Percentiles rank a stretch among this genome's conserved stretches.
Conservation (phyloP, 2,329 filamentous ascomycete genomes). For the Penicillium sumatraense region DNA sequence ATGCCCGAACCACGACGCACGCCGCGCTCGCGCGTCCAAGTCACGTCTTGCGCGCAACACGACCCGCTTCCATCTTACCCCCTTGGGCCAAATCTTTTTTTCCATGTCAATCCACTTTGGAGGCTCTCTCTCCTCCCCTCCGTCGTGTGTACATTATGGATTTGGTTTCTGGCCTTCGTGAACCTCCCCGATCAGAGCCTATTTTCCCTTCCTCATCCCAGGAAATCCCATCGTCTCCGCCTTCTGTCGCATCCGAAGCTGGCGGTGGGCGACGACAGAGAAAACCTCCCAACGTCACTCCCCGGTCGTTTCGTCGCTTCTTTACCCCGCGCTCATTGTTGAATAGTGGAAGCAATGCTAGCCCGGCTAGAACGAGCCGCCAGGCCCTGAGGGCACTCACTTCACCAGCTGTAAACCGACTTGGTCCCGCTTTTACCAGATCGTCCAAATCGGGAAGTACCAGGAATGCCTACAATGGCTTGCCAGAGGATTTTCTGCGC, state of each 20-base stretch:
- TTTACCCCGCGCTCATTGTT: slow-evolving; percentile 54
- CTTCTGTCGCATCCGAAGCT: slow-evolving; percentile 45
- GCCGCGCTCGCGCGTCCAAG: slow-evolving; percentile 22
- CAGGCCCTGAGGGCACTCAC: slow-evolving; percentile 51
- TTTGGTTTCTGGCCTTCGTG: slow-evolving; percentile 35
- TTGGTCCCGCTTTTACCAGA: slow-evolving; percentile 47
- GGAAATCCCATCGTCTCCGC: slow-evolving; percentile 48
- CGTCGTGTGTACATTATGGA: slow-evolving; percentile 36
- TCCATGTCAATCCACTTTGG: slow-evolving; percentile 13
- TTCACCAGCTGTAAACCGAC: slow-evolving; percentile 47
- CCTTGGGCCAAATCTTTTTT: slow-evolving; percentile 25
- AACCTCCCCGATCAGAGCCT: slow-evolving; percentile 41
- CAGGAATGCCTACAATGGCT: slow-evolving; percentile 30
- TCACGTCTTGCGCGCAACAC: slow-evolving; percentile 32
- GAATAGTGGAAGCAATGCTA: slow-evolving; percentile 38
- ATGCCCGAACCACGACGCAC: slow-evolving; percentile 10
- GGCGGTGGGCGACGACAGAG: slow-evolving; percentile 43
- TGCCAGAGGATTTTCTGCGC: slow-evolving; percentile 34
- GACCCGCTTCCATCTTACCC: slow-evolving; percentile 30
- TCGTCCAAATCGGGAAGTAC: slow-evolving; percentile 37
- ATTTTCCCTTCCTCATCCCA: slow-evolving; percentile 35
- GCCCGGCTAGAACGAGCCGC: slow-evolving; percentile 45
- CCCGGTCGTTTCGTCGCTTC: slow-evolving; percentile 56
- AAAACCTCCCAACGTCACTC: slow-evolving; percentile 54
- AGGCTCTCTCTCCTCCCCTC: slow-evolving; percentile 25